Base-by-base conservation (phyloP, 768 basidiomycete species). In the Mycena galopus region DNA sequence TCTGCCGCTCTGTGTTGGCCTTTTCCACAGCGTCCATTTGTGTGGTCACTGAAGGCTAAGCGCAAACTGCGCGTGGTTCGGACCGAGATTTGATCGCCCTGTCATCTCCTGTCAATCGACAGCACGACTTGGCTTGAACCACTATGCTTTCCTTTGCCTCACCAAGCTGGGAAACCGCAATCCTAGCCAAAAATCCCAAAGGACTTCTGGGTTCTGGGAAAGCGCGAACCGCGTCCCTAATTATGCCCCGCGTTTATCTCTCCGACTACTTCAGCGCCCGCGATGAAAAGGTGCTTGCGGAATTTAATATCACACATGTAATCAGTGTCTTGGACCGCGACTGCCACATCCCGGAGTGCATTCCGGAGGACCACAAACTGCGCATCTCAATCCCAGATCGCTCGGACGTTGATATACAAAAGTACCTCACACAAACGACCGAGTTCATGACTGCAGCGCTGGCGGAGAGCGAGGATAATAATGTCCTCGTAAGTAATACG, bases 21-120 rank as follows among this genome's bases (percentile, higher is more conserved):
- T 87, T 90, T 81, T 95, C 94, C 44, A 95, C 94, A 23, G 90
- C 93, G 77, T 96, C 94, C 94, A 96, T 95, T 32, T 96, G 91
- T 76, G 88, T 90, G 30, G 90, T 85, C 4, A 14, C 12, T 39
- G 14, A n/a, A n/a, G n/a, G 39, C 39, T 39, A 16, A 23, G 53
- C 23, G 23, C 23, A 16, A 25, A 27, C 25, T 29, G 53, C 53
- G 53, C 53, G 7, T 6, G n/a, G 25, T 14, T 16, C 23, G 30
- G 25, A 21, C 44, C 47, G 64, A 32, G 25, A 65, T 56, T 35
- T 21, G 64, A 56, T 37, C 53, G 37, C 4, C 35, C n/a, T n/a
- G n/a, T n/a, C n/a, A n/a, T n/a, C n/a, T n/a, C 35, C 32, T 39
- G 32, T 39, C 64, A 65, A 44, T 6, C 19, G n/a, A 4, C n/a